Conservation (phyloP, 2,329 filamentous ascomycete species). For the Xylariomycetidae sp. region DNA sequence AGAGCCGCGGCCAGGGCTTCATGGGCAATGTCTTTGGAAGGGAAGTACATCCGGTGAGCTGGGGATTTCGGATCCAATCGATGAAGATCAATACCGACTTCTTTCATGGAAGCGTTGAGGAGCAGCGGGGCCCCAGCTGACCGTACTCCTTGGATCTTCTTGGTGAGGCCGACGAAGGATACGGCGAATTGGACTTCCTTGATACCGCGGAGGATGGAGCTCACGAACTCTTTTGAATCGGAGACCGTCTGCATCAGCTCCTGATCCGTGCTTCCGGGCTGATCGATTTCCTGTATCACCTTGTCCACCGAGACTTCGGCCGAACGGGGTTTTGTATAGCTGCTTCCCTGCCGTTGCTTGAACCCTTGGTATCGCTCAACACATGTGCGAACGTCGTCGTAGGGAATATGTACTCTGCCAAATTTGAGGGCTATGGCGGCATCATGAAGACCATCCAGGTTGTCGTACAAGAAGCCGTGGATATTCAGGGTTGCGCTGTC, state of each 20-base stretch:
- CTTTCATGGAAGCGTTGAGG: slow-evolving; percentile 89
- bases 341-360: slow-evolving; percentile 29
- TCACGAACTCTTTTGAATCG: slow-evolving; percentile 87
- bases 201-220: slow-evolving; percentile 83
- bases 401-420: slow-evolving; percentile 82
- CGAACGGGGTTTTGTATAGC: slow-evolving; percentile 34
- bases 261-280: slow-evolving; percentile 59
- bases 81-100: slow-evolving; percentile 88
- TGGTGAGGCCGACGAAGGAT: slow-evolving; percentile 82
- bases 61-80: slow-evolving; percentile 87
- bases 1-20: slow-evolving; percentile 89
- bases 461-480: slow-evolving; percentile 82
- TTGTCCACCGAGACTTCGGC: slow-evolving; percentile 62
- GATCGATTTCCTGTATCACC: slow-evolving; percentile 67
- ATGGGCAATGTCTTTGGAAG: slow-evolving; percentile 84
- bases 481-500: slow-evolving; percentile 86
- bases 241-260: slow-evolving; percentile 76
- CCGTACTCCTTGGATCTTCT: slow-evolving; percentile 64
- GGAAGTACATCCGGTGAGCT: slow-evolving; percentile 97
- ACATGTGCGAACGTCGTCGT: slow-evolving; percentile 73
- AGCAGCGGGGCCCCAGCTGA: slow-evolving; percentile 65
- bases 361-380: slow-evolving; percentile 48
- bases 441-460: slow-evolving; percentile 81
- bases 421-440: slow-evolving; percentile 86
- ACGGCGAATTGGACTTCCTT: slow-evolving; percentile 96